Conservation (phyloP, 1,284 basidiomycete genomes). For the Pseudozyma flocculosa region DNA sequence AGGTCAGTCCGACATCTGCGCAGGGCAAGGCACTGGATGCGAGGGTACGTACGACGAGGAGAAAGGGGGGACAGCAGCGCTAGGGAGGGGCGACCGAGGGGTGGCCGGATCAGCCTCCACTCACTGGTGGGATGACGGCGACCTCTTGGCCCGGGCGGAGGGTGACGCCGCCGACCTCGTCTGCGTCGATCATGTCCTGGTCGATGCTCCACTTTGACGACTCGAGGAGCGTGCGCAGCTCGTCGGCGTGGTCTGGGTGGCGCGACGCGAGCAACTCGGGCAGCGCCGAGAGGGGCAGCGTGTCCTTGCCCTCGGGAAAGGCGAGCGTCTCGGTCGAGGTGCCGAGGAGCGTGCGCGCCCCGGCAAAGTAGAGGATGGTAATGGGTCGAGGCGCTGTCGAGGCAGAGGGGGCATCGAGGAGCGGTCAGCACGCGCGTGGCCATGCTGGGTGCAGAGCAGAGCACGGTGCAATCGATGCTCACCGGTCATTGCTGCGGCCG, state of each 20-base stretch:
- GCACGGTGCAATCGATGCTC: too few species aligned
- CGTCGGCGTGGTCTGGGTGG: conserved; percentile 1
- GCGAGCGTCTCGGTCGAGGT: conserved; percentile 10
- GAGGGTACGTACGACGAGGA: too few species aligned
- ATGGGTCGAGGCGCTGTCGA: neutral
- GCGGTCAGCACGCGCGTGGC: too few species aligned
- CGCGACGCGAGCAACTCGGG: conserved; percentile 60
- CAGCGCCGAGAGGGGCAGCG: conserved; percentile 65
- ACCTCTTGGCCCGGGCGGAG: conserved; percentile 74
- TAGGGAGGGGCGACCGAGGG: too few species aligned
- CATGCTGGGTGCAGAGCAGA: too few species aligned
- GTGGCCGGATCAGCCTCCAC: conserved; percentile 66
- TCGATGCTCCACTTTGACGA: conserved; percentile 69
- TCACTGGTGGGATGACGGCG: conserved; percentile 77
- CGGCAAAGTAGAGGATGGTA: conserved; percentile 24
- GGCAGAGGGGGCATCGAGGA: neutral
- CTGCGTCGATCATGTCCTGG: conserved; percentile 66
- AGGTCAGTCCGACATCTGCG: neutral
- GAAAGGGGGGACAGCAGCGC: too few species aligned
- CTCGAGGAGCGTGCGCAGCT: conserved; percentile 3
- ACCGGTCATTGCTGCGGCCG: too few species aligned
- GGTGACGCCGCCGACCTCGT: conserved; percentile 62
- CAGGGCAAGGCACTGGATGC: conserved; percentile 2
- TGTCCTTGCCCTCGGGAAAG: conserved; percentile 7
- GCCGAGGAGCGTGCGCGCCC: conserved; percentile 22